Base-by-base conservation (phyloP, 1,284 basidiomycete species). In the Malassezia equina region DNA sequence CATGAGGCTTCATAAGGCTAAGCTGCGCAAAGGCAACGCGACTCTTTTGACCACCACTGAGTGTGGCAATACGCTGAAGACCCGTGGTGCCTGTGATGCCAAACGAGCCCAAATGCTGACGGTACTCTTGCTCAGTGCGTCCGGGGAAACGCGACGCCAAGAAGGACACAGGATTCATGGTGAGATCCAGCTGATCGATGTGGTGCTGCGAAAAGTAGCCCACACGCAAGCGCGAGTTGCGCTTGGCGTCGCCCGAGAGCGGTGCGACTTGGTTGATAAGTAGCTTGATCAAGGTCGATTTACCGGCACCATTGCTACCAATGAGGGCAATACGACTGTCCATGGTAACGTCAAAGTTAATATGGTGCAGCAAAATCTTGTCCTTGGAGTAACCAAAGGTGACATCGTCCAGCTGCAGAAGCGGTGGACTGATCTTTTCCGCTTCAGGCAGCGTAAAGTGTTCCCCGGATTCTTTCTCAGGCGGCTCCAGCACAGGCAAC, bases 21-120 rank as follows among this genome's bases (percentile, higher is more conserved):
- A 99, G 77, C n/a, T 86, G 81, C 1, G 93, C 84, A 75, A 99
- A 99, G 0, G 93, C 90, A 7, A 98, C 91, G 69, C 93, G 85
- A 58, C 85, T 88, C 77, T 98, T 98, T 70, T 98, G 94, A 76
- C 94, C 94, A 76, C 90, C 91, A 19, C 78, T 79, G 11, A 80
- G 62, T 9, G 79, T 80, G 0, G 76, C 78, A 49, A 80, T 80
- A 75, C 79, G 75, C 75, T 84, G 86, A n/a, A 93, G 83, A 81
- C 90, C 90, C 1, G 90, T 95, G 81, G 93, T 86, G 52, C 91
- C 93, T 58, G 88, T 95, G 69, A 96, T 94, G 65, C 95, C 93
- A 78, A 98, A 98, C 56, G 90, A 89, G n/a, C 94, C 94, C 13
- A 99, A 80, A 78, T 96, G 93, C 33, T 78, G 78, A 60, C 94